Conservation (phyloP, 2,329 filamentous ascomycete genomes). For the Penicillium corylophilum region DNA sequence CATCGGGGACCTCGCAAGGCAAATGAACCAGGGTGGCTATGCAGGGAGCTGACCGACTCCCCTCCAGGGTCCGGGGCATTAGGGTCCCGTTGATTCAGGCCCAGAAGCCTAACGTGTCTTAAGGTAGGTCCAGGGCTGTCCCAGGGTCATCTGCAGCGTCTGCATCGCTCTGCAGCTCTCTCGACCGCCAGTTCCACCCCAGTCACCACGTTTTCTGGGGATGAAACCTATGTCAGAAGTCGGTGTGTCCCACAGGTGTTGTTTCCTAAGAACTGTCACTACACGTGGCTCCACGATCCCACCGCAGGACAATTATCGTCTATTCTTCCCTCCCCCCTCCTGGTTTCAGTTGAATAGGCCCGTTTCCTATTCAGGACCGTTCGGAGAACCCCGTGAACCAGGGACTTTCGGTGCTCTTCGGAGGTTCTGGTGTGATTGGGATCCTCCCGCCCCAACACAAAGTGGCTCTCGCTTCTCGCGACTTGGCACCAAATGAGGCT, state of each 20-base stretch:
- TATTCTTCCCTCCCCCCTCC: not conserved
- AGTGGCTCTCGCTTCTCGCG: conserved; percentile 23
- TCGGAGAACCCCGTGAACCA: conserved; percentile 11
- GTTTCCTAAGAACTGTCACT: not conserved
- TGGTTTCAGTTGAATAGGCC: conserved; percentile 2
- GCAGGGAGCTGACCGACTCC: not conserved
- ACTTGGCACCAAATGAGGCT: conserved; percentile 25
- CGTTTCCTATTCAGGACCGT: conserved; percentile 2
- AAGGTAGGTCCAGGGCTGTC: not conserved
- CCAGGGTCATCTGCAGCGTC: not conserved
- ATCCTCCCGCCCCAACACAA: not conserved
- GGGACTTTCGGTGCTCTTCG: conserved; percentile 3
- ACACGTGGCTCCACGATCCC: conserved; percentile 21
- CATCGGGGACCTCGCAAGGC: not conserved
- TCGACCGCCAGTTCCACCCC: conserved; percentile 10
- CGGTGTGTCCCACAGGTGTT: conserved; percentile 12
- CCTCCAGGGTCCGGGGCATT: not conserved
- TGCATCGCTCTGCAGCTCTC: not conserved
- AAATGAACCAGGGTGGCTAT: not conserved
- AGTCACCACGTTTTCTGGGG: conserved; percentile 18
- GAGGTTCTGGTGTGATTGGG: not conserved
- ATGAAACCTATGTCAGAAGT: conserved; percentile 11
- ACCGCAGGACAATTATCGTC: conserved; percentile 4
- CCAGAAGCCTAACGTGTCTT: not conserved
- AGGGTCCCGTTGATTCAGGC: not conserved